Base-by-base conservation (phyloP, 768 basidiomycete genomes). In the Russula sp. region DNA sequence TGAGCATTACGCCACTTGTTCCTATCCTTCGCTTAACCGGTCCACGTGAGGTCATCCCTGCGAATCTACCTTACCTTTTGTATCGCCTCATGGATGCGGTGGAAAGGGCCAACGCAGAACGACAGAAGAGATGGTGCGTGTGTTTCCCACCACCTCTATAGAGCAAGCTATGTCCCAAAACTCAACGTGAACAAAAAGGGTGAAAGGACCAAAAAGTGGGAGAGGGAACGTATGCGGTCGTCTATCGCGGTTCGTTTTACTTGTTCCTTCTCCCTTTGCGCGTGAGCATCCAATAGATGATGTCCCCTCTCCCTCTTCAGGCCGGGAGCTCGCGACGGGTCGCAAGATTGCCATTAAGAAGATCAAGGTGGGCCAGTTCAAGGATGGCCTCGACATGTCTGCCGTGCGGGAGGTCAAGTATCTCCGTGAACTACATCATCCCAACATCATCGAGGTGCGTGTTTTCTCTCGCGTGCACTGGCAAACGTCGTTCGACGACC, bases 361-460 rank as follows among this genome's bases (percentile, higher is more conserved):
- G 77, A 96, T 97, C 69, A 96, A 96, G 72, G 89, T 95, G 16
- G 94, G 94, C 5, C 90, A 91, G 70, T 94, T 96, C 80, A 96
- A 95, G 74, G 97, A 98, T 76, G 97, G 97, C 14, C 82, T 99
- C 38, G 96, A 98, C 76, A 98, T 99, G 94, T 96, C 94, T 66
- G 97, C 97, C 62, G 88, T 99, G 62, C 88, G 97, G 16, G 97
- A 99, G 77, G 95, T 99, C 71, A 98, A 97, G 75, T 98, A 94
- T 74, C 79, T 99, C 62, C 87, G 94, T 42, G 97, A 99, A 75
- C 76, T 99, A 48, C 87, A 85, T 64, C 97, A 99, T 78, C 89
- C 89, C 62, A 98, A 98, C 72, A 83, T 99, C 71, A 98, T 99
- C 68, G 91, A 92, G 80, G 96, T 91, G 64, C 38, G 80, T 72